Base-by-base conservation (phyloP, 805 yeast genomes). In the Candida fluviatilis region DNA sequence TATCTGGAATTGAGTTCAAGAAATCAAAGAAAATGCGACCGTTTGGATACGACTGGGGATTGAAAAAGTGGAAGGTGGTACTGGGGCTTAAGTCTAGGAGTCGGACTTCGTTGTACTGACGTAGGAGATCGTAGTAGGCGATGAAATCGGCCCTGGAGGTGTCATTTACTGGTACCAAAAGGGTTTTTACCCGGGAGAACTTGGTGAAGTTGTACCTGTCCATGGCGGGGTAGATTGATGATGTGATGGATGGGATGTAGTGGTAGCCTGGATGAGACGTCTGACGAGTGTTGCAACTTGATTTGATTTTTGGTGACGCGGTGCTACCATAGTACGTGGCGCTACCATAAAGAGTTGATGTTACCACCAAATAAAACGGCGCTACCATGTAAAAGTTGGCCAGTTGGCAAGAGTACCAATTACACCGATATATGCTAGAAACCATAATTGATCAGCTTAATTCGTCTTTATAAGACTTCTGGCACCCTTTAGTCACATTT, bases 41-140 rank as follows among this genome's bases (percentile, higher is more conserved):
- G 35, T 73, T 72, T 1, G 97, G 96, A 50, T 78, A 85, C 0
- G 83, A 82, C 52, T 82, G 93, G 1, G 98, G 96, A 48, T 84
- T 85, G 68, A 89, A 89, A 49, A 71, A 51, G 18, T 54, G 60
- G 25, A 62, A 52, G 4, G 52, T 45, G 4, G 59, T 68, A 32
- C 76, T 76, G 4, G 93, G 84, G 1, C 88, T 70, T 8, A 91
- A 73, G 55, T 89, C 96, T 17, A 83, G 73, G 24, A 89, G 65
- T 44, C 95, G 64, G 13, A 88, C 79, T 51, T 85, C 91, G 31
- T 69, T 58, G 5, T 77, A 71, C 12, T 67, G 55, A 28, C 66
- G 62, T 33, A 90, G 53, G 19, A 64, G 51, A 2, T 58, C 58
- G 5, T 70, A 64, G 46, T 75, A 76, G 31, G 51, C 54, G 3